Base-by-base conservation (phyloP, 352 stramenopile genomes). In the Detonula confervacea region DNA sequence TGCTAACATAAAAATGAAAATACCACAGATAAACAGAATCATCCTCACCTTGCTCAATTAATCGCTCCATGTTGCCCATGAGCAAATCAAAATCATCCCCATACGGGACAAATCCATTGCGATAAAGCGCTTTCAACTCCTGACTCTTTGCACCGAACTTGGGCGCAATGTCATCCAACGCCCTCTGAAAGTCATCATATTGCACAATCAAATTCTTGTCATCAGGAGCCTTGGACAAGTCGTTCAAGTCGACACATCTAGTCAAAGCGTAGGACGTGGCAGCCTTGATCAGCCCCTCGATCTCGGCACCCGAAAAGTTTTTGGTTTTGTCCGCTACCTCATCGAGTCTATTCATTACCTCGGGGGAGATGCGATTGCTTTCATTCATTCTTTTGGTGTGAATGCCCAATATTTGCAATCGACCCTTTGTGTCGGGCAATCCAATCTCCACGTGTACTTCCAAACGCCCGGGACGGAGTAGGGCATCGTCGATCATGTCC, bases 381-480 rank as follows among this genome's bases (percentile, higher is more conserved):
- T 95, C 82, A 59, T 83, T 83, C 93, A 97, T 96, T 39, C 88
- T 95, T 20, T 96, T 93, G 1, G 97, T 99, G 84, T 99, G 97
- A 80, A 99, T 99, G 67, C 97, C 96, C 9, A 99, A 87, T 84
- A 98, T 98, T 90, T 99, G 97, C 33, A 96, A 90, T 24, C 98
- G 95, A 22, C 98, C 98, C 33, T 96, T 94, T 65, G 94, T 92
- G 84, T 98, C 96, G 0, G 98, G 98, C 24, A 99, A 84, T 44
- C 98, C 97, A 87, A 99, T 99, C 83, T 99, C 98, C 14, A 99
- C 97, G 82, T 99, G 97, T 25, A 99, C 96, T 83, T 99, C 98
- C 0, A 99, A 91, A 81, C 98, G 95, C n/a, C 98, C 98, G 7
- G 98, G 98, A 80, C 98, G 96, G 67, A 99, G 90, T 18, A 99